Base-by-base conservation (phyloP, 1,139 yeast species). In the Lodderomyces jiufengensis region DNA sequence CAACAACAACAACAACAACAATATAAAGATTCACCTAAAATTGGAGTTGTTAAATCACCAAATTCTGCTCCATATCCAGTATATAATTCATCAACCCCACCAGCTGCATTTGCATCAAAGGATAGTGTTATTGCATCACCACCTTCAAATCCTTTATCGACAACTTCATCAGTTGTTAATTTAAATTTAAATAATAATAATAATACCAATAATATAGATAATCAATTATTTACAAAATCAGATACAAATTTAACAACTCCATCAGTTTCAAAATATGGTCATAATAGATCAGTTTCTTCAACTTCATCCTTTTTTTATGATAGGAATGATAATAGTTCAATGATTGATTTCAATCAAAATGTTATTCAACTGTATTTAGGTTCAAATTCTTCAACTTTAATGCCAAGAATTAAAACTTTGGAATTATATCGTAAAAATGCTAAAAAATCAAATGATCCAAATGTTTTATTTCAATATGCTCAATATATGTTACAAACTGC, bases 401-500 rank as follows among this genome's bases (percentile, higher is more conserved):
- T 87, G 52, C 94, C 97, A 9, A 71, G 95, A 45, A 78, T 85
- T 59, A 80, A 84, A 54, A 87, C 97, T 7, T 78, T 92, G 44
- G 96, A 90, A 48, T 70, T 87, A 66, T 90, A 90, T 62, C 73
- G 94, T 38, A 76, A 83, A 49, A 90, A 86, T 52, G 95, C 95
- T 14, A 83, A 82, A 52, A 84, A 81, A 51, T 77, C 90, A 11
- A 82, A 81, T 51, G 96, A 90, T 53, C 95, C 97, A 1, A 78
- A 76, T 18, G 83, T 86, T 13, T 75, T 88, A 50, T 87, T 87
- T 59, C 92, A 87, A 52, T 88, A 86, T 54, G 96, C 97, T 1
- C 95, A 88, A 60, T 86, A 84, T 56, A 82, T 85, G 83, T 66
- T 87, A 37, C 94, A 86, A 57, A 84, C 95, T 1, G 95, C 95